Conservation (phyloP, 2,329 filamentous ascomycete species). For the Lithohypha guttulata region DNA sequence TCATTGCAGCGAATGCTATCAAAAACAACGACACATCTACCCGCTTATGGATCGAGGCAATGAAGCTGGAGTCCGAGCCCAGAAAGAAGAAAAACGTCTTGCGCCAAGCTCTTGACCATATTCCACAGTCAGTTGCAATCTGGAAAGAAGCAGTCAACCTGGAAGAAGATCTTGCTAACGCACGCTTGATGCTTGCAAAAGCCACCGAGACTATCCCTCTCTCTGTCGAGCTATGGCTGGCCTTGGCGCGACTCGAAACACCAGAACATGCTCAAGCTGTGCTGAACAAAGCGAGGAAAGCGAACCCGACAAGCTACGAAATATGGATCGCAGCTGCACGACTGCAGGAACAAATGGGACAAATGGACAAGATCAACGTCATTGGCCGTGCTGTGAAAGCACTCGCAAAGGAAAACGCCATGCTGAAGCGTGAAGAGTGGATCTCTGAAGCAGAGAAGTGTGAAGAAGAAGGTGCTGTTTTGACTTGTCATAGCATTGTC, state of each 20-base stretch:
- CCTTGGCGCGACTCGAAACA: slow-evolving; percentile 76
- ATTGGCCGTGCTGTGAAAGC: slow-evolving; percentile 91
- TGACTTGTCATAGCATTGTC: slow-evolving; percentile 83
- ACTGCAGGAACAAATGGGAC: slow-evolving; percentile 80
- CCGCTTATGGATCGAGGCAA: slow-evolving; percentile 86
- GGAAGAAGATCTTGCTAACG: slow-evolving; percentile 81
- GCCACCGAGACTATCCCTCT: slow-evolving; percentile 90
- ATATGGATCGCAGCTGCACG: slow-evolving; percentile 94
- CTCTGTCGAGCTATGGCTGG: slow-evolving; percentile 90
- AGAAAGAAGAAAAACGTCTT: slow-evolving; percentile 87
- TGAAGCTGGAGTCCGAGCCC: slow-evolving; percentile 74
- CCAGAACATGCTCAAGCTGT: slow-evolving; percentile 90
- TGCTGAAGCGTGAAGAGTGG: slow-evolving; percentile 97
- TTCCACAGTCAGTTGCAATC: slow-evolving; percentile 87
- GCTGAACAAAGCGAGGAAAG: slow-evolving; percentile 87
- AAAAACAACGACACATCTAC: slow-evolving; percentile 84
- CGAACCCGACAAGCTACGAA: slow-evolving; percentile 82
- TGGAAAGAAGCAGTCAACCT: slow-evolving; percentile 97
- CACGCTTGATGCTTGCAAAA: slow-evolving; percentile 78
- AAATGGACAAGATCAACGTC: slow-evolving; percentile 69
- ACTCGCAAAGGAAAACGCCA: slow-evolving; percentile 80
- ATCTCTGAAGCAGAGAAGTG: slow-evolving; percentile 89
- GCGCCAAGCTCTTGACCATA: slow-evolving; percentile 79
- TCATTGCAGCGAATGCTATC: slow-evolving; percentile 88
- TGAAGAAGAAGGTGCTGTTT: slow-evolving; percentile 76